These are phyloP conservation scores for Cadophora luteo-olivacea DNA, from an alignment of 2,329 filamentous ascomycete genomes.

Conservation along the genomic window DNA sequence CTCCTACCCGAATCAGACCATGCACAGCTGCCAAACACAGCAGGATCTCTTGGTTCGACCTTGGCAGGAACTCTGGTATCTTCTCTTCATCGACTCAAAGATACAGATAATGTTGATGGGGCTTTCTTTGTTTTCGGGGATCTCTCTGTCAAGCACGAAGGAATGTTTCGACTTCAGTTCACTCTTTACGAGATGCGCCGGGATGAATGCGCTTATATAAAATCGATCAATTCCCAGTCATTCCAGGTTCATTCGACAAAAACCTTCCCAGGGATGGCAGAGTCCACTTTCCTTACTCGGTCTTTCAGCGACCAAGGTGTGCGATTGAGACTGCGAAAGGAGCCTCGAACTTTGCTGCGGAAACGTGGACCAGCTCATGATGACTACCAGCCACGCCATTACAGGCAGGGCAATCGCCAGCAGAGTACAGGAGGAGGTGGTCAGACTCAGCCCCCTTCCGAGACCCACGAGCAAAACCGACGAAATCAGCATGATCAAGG, in stretches of 20 bases:
- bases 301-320: constrained; percentile 89
- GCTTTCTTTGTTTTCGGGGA: constrained; percentile 94
- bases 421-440: background rate
- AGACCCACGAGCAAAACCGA: background rate
- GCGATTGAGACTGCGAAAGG: constrained; percentile 81
- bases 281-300: constrained; percentile 81
- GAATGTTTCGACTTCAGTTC: constrained; percentile 76
- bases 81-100: constrained; percentile 82
- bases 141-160: constrained; percentile 78
- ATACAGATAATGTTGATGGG: constrained; percentile 77
- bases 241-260: constrained; percentile 73
- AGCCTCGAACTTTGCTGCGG: constrained; percentile 63
- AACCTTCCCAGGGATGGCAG: constrained; percentile 78
- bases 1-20: constrained; percentile 41
- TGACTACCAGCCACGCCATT: constrained; percentile 43
- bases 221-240: constrained; percentile 61
- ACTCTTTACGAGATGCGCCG: constrained; percentile 74
- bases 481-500: constrained; percentile 2
- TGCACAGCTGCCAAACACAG: background rate
- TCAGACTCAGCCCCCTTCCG: background rate
- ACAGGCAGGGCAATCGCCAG: constrained; percentile 27
- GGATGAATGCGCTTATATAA: constrained; percentile 35
- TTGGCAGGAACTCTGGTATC: constrained; percentile 78
- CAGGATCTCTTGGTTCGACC: constrained; percentile 53
- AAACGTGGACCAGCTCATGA: constrained; percentile 44